Base-by-base conservation (phyloP, 2,329 filamentous ascomycete species). In the Arthrobotrys entomopaga region DNA sequence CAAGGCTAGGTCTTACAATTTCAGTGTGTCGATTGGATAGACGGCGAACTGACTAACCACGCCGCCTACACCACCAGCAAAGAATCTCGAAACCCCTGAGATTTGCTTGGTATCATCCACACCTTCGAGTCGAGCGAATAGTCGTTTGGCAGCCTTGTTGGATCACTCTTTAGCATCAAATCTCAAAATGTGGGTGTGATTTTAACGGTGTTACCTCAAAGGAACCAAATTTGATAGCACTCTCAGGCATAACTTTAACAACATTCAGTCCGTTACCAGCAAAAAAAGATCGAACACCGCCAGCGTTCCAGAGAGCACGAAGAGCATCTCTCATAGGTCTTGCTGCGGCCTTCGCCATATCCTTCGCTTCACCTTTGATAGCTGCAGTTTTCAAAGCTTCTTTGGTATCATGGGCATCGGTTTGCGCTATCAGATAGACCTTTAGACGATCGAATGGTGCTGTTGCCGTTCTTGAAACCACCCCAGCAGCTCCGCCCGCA, bases 191-290 rank as follows among this genome's bases (percentile, higher is more conserved):
- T 13, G 75, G 13, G 1, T 4, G 22, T 5, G 1, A 34, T 34
- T 34, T 34, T 34, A 13, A 19, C n/a, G 57, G 75, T 48, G 72
- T 82, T 79, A 87, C 87, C 83, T 99, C 95, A 80, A 97, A 99
- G 19, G 93, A 94, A 73, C 95, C 95, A 81, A 99, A 99, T 82
- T 97, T 96, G 80, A 99, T 97, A 24, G 95, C 94, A 26, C 94
- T 97, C 83, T 99, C 95, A 0, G 95, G 95, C 92, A 98, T 97
- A 74, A 99, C 95, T 82, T 99, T 99, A 79, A 97, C 82, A 1
- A 99, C 93, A 78, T 99, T 99, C 78, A 99, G 84, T 2, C 95
- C 95, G 80, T 99, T 99, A 42, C 95, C 95, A 77, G 94, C 93
- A 83, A 97, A 99, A 77, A 98, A 88, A 80, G 93, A 96, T 69